phyloP scores from a whole-genome alignment of 2,329 filamentous ascomycete genomes.

The Achaetomium macrosporum region DNA sequence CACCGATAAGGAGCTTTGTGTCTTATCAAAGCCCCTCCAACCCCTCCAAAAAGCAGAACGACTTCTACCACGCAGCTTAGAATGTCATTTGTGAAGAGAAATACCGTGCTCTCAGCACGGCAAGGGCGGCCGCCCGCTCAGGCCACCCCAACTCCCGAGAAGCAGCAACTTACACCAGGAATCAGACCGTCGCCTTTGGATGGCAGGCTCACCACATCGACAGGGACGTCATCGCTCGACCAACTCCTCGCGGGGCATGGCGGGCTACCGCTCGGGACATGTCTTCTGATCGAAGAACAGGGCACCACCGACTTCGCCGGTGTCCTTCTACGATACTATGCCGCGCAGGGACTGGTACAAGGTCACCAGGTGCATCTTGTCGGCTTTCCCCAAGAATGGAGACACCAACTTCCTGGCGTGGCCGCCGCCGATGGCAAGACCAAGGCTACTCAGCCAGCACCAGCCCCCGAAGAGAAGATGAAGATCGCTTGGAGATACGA shows the following conservation, averaged over 20 bases:
- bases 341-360: conserved; percentile 86
- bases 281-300: conserved; percentile 75
- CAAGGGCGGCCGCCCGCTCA: conserved; percentile 29
- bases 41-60: conserved; percentile 9
- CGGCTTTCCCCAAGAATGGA: conserved; percentile 74
- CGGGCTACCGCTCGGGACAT: conserved; percentile 75
- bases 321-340: conserved; percentile 78
- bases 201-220: conserved; percentile 83
- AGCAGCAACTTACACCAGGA: conserved; percentile 39
- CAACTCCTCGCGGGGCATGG: conserved; percentile 78
- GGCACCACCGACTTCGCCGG: conserved; percentile 94
- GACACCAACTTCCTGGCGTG: conserved; percentile 73
- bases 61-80: neutral
- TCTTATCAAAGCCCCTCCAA: conserved; percentile 18
- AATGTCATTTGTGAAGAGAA: conserved; percentile 56
- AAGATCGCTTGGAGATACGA: conserved; percentile 99
- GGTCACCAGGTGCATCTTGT: conserved; percentile 84
- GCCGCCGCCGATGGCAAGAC: conserved; percentile 39
- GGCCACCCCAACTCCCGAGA: conserved; percentile 21
- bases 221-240: conserved; percentile 81
- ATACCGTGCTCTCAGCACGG: conserved; percentile 43
- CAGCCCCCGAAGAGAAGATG: conserved; percentile 66
- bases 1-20: conserved; percentile 10
- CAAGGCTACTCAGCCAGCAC: conserved; percentile 37
- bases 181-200: conserved; percentile 83